phyloP scores from a whole-genome alignment of 805 yeast species.

The Nakazawaea populi region DNA sequence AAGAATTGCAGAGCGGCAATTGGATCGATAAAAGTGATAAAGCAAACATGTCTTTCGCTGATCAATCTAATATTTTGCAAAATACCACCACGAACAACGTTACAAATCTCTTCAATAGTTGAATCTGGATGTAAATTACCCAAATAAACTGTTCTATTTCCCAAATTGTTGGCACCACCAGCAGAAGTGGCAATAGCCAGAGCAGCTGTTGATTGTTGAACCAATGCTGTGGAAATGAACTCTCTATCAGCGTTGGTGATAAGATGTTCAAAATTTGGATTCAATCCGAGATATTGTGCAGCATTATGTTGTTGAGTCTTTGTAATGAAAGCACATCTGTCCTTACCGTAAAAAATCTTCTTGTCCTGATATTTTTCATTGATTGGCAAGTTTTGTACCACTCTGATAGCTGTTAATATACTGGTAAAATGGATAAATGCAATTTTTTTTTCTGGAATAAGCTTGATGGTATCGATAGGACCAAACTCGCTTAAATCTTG shows the following conservation, averaged over 20 bases:
- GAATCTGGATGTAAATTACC: conserved; percentile 88
- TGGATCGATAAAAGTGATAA: conserved; percentile 93
- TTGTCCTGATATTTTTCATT: conserved; percentile 66
- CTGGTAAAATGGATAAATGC: conserved; percentile 90
- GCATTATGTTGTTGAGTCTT: conserved; percentile 96
- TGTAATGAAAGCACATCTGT: conserved; percentile 90
- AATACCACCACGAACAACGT: conserved; percentile 92
- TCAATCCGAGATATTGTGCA: conserved; percentile 86
- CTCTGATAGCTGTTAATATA: conserved; percentile 79
- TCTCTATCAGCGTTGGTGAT: conserved; percentile 54
- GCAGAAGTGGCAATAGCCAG: conserved; percentile 95
- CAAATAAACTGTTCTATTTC: conserved; percentile 88
- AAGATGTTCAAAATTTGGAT: conserved; percentile 82
- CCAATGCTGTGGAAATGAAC: conserved; percentile 64
- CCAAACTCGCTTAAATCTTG: conserved; percentile 73
- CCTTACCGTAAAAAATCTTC: conserved; percentile 88
- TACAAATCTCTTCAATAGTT: conserved; percentile 88
- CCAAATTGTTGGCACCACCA: conserved; percentile 88
- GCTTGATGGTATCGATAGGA: conserved; percentile 76
- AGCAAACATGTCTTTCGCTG: conserved; percentile 85
- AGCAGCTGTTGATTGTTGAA: conserved; percentile 94
- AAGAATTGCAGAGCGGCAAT: conserved; percentile 96
- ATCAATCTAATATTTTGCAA: conserved; percentile 78
- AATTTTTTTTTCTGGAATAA: conserved; percentile 73
- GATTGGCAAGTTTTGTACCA: conserved; percentile 69